Conservation (phyloP, 1,284 basidiomycete genomes). For the Agaricales sp. region DNA sequence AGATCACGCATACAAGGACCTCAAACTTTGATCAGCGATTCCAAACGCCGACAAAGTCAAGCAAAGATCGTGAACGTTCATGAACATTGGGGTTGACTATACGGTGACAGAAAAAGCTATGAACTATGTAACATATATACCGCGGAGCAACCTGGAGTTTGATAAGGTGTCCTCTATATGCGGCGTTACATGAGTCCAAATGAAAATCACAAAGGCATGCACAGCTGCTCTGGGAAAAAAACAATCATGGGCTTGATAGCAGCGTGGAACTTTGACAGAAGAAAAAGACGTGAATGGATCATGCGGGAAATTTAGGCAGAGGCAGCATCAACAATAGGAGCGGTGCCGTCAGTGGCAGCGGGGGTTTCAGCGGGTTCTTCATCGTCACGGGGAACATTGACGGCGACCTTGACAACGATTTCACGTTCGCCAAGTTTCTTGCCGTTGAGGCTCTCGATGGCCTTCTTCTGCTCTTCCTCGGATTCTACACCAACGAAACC, state of each 20-base stretch:
- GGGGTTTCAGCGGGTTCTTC: constrained; percentile 22
- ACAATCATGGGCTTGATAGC: too few relatives aligned
- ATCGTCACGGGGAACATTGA: constrained; percentile 48
- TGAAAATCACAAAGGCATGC: neutral
- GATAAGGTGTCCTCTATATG: too few relatives aligned
- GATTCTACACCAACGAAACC: constrained; percentile 87
- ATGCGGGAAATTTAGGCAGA: constrained; percentile 4
- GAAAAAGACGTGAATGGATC: neutral
- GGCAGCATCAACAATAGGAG: constrained; percentile 20
- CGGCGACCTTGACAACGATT: constrained; percentile 84
- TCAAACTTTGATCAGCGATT: too few relatives aligned
- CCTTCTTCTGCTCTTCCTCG: constrained; percentile 79
- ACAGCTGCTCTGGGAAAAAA: neutral
- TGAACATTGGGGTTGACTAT: neutral
- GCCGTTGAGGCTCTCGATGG: constrained; percentile 71
- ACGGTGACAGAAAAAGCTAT: neutral
- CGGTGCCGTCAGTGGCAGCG: constrained; percentile 17
- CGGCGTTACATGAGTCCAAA: neutral
- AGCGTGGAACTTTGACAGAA: neutral
- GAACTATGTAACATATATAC: neutral
- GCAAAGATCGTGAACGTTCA: too few relatives aligned
- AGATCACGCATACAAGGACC: neutral
- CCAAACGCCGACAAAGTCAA: too few relatives aligned
- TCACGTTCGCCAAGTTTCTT: constrained; percentile 72
- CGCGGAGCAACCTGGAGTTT: neutral